Evolutionary conservation across 768 basidiomycete genomes (phyloP), one percentile per base, ranked within the genome.

Genomic region (Boletus sp.): DNA sequence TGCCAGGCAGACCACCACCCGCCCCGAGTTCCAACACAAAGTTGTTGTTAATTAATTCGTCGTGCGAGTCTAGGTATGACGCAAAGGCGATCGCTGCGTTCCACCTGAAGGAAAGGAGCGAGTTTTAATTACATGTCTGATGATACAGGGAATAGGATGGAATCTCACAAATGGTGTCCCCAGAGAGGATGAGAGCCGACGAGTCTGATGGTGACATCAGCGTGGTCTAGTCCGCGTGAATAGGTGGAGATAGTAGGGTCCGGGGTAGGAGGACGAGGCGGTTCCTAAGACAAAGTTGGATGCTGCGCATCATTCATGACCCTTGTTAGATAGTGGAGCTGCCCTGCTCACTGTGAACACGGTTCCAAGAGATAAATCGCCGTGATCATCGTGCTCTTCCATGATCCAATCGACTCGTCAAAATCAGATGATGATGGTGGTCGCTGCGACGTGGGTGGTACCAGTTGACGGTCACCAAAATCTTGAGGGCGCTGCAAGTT

Each of bases 21-120:
- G 97, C 97, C 0, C 97, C 97, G 0, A 98, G 81, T 68, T 99
- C 97, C 1, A 98, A 75, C 0, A 98, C 83, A 45, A 67, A 70
- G 34, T 70, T 74, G 7, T 71, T 70, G 1, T 60, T 61, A 42
- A 82, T 84, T 0, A 87, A 59, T 1, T 76, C 68, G 0, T 64
- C 62, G 50, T 85, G 76, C 11, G 71, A 67, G 56, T 90, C 88
- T 2, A 91, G 74, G 65, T 84, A 90, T 0, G 82, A 76, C 13
- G 90, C 87, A 46, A 92, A 79, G 0, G 85, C 79, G 5, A 85
- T 74, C 2, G 88, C 83, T 3, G 90, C 88, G 63, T 92, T 93
- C 89, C 90, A 92, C 56, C 90, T 91, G 17, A 4, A 21, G 13
- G 25, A 39, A 25, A 37, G n/a, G n/a, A 40, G 11, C 2, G 13